Percentiles rank a stretch among this genome's conserved stretches.
Conservation (phyloP, 2,329 filamentous ascomycete genomes). For the Calycina herbarum region DNA sequence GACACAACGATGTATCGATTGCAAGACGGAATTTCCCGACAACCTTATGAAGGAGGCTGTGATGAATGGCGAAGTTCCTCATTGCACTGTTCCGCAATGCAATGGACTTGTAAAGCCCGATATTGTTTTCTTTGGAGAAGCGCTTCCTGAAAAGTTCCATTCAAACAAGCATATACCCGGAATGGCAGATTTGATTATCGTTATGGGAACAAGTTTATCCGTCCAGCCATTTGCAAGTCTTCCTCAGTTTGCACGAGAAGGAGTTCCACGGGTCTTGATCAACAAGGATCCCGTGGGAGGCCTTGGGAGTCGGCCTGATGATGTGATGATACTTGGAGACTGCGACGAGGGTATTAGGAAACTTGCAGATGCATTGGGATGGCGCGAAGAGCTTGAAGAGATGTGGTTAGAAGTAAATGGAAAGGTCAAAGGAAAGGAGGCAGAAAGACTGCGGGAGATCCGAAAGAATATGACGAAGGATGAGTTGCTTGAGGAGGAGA, state of each 20-base stretch:
- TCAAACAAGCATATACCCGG: conserved; percentile 53
- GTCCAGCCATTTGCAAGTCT: conserved; percentile 89
- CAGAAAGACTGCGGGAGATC: conserved; percentile 18
- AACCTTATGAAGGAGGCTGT: conserved; percentile 73
- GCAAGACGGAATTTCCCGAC: conserved; percentile 69
- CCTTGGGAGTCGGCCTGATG: conserved; percentile 74
- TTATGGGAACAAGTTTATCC: conserved; percentile 84
- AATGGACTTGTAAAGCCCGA: conserved; percentile 77
- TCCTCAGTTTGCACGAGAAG: conserved; percentile 61
- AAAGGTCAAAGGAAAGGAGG: conserved; percentile 52
- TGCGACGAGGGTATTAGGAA: conserved; percentile 80
- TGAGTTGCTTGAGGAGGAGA: conserved; percentile 44
- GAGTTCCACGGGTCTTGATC: conserved; percentile 76
- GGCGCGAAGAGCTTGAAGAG: conserved; percentile 78
- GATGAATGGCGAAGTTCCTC: conserved; percentile 65
- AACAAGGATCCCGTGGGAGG: conserved; percentile 83
- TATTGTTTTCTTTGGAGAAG: conserved; percentile 81
- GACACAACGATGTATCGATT: conserved; percentile 87
- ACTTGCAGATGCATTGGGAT: conserved; percentile 78
- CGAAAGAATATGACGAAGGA: conserved; percentile 43
- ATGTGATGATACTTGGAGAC: conserved; percentile 79
- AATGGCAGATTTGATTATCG: conserved; percentile 73
- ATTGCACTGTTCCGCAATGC: conserved; percentile 63
- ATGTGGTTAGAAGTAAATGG: conserved; percentile 69
- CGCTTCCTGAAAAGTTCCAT: conserved; percentile 66